Evolutionary conservation across 2,329 filamentous ascomycete species (phyloP), one percentile per base, ranked within the genome.

Genomic region (Gnomoniopsis smithogilvyi): DNA sequence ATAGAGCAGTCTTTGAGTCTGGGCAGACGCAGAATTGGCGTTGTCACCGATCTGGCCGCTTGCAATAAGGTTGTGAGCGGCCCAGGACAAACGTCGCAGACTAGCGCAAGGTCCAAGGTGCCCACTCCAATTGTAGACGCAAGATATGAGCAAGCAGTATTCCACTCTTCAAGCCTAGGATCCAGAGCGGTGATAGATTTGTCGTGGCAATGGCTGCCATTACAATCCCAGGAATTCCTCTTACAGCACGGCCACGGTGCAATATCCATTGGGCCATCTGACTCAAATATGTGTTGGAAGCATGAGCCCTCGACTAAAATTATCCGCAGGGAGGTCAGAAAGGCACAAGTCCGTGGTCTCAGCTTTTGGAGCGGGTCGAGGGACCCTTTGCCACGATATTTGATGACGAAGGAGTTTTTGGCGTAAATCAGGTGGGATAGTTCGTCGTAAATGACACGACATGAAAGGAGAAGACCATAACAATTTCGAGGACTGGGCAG

Each of bases 401-500:
- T 21, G 22, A 64, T 22, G 49, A 51, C 12, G 55, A 64, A 64
- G 6, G 6, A 24, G 43, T 64, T 62, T 11, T 51, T 47, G 14
- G 59, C 49, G 47, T 63, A 64, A 1, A 64, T 33, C 2, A 63
- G 46, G 22, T 51, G 50, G 30, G 59, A 59, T 14, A 58, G 21
- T 46, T 63, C 61, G 12, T 38, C 12, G 21, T 64, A 56, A 19
- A 63, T 51, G 50, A 43, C 17, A 11, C 58, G 58, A 22, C 60
- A 64, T 19, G 58, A 62, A 30, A 62, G 49, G 11, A 64, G 48
- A 3, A 63, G 51, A 14, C 63, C 63, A 10, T 55, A 41, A 33
- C 61, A 62, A 66, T 65, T 33, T 19, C 24, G 21, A 12, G 34
- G 50, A 15, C 1, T 3, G 26, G 14, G 3, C 15, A 6, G 2